Evolutionary conservation across 306 rosid species (phyloP).

Genomic region (Vachellia collinsii): DNA sequence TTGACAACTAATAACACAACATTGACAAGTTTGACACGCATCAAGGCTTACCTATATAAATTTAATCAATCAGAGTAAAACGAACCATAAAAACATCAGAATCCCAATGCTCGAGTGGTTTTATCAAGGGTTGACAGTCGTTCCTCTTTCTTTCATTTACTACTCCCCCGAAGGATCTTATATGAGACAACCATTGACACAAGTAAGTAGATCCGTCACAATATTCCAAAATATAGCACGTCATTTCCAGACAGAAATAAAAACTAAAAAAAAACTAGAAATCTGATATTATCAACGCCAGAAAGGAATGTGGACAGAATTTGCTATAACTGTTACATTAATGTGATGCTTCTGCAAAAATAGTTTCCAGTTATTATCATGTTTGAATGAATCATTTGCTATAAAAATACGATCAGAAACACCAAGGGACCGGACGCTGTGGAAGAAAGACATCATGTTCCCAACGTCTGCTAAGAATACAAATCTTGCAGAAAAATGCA

Average conservation of each 20-base stretch:
- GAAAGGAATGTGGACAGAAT: not conserved
- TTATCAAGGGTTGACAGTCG: not conserved
- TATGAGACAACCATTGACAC: conserved; percentile 3
- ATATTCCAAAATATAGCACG: not conserved
- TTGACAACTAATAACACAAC: not conserved
- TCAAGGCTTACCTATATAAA: not conserved
- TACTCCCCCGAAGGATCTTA: not conserved
- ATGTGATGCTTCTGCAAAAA: not conserved
- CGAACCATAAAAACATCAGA: not conserved
- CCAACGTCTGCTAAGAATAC: not conserved
- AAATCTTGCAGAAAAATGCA: not conserved
- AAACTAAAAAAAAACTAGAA: not conserved
- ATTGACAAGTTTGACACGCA: not conserved
- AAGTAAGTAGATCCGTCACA: conserved; percentile 30
- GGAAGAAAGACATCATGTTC: not conserved
- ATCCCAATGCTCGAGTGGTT: not conserved
- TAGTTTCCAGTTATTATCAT: not conserved
- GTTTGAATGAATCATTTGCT: not conserved
- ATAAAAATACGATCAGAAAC: not conserved
- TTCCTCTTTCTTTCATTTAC: not conserved
- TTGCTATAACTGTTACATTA: not conserved
- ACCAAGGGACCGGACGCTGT: conserved; percentile 6
- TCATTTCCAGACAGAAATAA: not conserved
- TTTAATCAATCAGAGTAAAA: not conserved
- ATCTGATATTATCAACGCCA: not conserved